phyloP scores from a whole-genome alignment of 345 rosid species.

The Aquilaria yunnanensis region DNA sequence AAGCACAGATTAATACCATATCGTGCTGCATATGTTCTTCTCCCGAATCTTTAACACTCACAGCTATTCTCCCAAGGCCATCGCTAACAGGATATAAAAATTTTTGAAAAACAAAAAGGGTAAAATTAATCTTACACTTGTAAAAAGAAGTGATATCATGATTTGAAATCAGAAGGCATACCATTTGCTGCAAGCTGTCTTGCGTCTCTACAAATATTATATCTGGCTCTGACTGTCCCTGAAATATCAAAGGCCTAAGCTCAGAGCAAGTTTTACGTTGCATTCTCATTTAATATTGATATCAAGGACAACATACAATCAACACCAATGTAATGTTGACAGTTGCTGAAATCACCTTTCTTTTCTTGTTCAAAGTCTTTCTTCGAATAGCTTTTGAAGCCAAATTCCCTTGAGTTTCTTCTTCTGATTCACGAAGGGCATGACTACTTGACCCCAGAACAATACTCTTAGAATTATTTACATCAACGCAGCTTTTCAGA shows the following conservation, averaged over 20 bases:
- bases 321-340: constrained; percentile 1
- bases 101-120: too few relatives aligned
- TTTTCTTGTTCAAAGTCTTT: constrained; percentile 42
- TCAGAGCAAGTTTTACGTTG: background rate
- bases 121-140: too few relatives aligned
- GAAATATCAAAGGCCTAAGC: constrained; percentile 5
- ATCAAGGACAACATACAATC: background rate
- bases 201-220: constrained; percentile 37
- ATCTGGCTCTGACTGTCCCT: constrained; percentile 40
- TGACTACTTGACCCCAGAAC: constrained; percentile 28
- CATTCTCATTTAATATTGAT: background rate
- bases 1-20: background rate
- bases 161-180: constrained; percentile 14
- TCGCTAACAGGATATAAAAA: too few relatives aligned
- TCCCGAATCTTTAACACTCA: too few relatives aligned
- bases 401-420: constrained; percentile 29
- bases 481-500: constrained; percentile 45
- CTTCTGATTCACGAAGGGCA: constrained; percentile 30
- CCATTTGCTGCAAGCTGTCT: constrained; percentile 47
- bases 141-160: too few relatives aligned
- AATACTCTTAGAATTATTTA: constrained; percentile 36
- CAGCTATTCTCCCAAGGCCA: too few relatives aligned
- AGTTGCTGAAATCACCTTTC: constrained; percentile 34
- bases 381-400: constrained; percentile 40
- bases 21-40: too few relatives aligned